These are phyloP conservation scores for Jaltomata sinuosa DNA, from an alignment of 257 asterid genomes.

Conservation along the genomic window DNA sequence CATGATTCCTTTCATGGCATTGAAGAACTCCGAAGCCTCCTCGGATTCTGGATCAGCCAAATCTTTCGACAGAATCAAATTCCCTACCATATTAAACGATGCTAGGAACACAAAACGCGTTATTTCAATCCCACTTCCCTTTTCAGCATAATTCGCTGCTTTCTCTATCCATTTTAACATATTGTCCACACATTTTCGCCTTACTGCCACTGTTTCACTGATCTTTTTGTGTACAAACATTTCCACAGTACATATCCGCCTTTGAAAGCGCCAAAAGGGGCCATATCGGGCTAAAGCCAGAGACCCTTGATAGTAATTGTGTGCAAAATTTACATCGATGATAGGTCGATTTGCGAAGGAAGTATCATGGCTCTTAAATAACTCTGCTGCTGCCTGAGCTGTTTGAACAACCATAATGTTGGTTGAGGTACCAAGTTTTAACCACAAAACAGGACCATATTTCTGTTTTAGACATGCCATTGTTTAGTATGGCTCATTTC, in stretches of 20 bases:
- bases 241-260: constrained; percentile 49
- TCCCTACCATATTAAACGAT: constrained; percentile 42
- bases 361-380: constrained; percentile 55
- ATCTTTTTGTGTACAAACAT: constrained; percentile 37
- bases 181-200: constrained; percentile 29
- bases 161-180: constrained; percentile 44
- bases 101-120: constrained; percentile 30
- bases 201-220: constrained; percentile 28
- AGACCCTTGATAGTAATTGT: constrained; percentile 32
- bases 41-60: constrained; percentile 31
- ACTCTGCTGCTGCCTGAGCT: constrained; percentile 25
- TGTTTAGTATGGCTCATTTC: constrained; percentile 24
- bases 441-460: constrained; percentile 43
- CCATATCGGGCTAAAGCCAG: constrained; percentile 45
- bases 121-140: constrained; percentile 29
- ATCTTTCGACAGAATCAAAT: constrained; percentile 43
- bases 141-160: constrained; percentile 12
- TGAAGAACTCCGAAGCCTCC: constrained; percentile 26
- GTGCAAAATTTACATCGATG: constrained; percentile 28
- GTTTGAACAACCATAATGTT: constrained; percentile 36
- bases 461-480: constrained; percentile 16
- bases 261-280: constrained; percentile 43
- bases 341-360: constrained; percentile 36
- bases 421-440: constrained; percentile 27
- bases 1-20: constrained; percentile 37